Evolutionary conservation across 208 protist genomes (phyloP).

Genomic region (Leishmania arabica): DNA sequence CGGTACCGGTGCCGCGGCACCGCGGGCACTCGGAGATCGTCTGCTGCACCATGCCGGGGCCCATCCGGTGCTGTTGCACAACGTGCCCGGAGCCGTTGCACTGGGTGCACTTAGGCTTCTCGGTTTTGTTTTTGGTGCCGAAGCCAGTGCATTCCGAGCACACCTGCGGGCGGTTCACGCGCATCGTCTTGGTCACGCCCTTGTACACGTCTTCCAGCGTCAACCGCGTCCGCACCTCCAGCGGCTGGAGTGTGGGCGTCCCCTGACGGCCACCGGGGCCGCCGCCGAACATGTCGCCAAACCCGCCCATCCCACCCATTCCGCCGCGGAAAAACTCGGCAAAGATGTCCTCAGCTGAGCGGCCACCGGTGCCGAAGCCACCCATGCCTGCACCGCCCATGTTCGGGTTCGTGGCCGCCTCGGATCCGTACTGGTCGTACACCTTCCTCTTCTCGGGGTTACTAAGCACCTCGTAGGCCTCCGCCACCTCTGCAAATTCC

Average conservation of each 20-base stretch:
- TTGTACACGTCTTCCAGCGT: slow-evolving; percentile 89
- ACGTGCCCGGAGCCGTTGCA: slow-evolving; percentile 95
- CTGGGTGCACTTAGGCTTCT: slow-evolving; percentile 88
- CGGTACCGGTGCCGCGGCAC: slow-evolving; percentile 94
- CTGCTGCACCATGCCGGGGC: slow-evolving; percentile 97
- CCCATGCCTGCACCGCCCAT: slow-evolving; percentile 49
- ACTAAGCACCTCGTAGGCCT: slow-evolving; percentile 98
- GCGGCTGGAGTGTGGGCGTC: slow-evolving; percentile 64
- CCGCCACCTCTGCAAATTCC: slow-evolving; percentile 88
- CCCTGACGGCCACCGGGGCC: slow-evolving; percentile 35
- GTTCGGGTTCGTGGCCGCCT: slow-evolving; percentile 77
- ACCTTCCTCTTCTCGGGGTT: slow-evolving; percentile 95
- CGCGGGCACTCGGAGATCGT: slow-evolving; percentile 89
- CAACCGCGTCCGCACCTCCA: slow-evolving; percentile 79
- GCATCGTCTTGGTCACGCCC: slow-evolving; percentile 75
- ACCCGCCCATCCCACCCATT: slow-evolving; percentile 79
- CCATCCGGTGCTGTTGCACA: slow-evolving; percentile 94
- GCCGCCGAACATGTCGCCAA: slow-evolving; percentile 77
- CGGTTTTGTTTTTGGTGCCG: slow-evolving; percentile 89
- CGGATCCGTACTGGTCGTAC: slow-evolving; percentile 97
- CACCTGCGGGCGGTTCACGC: slow-evolving; percentile 81
- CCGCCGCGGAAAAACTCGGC: slow-evolving; percentile 87
- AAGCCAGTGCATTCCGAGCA: slow-evolving; percentile 87
- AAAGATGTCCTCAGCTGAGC: slow-evolving; percentile 92
- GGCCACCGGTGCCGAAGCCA: slow-evolving; percentile 52